Percentiles rank a stretch among this genome's conserved stretches.
Conservation (phyloP, 192 early-diverging fungal genomes). For the Haplosporangium gracile region DNA sequence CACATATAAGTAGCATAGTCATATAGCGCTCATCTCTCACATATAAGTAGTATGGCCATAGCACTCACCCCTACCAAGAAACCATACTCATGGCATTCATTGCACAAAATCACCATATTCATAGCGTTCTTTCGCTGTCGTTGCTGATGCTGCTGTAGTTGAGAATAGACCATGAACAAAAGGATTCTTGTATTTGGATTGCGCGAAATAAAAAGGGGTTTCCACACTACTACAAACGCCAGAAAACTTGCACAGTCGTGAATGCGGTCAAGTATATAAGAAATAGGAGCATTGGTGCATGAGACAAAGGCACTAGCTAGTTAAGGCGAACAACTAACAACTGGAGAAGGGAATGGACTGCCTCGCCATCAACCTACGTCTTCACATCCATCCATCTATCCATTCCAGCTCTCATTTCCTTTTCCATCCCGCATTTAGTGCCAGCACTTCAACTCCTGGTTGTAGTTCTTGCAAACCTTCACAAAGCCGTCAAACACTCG, state of each 20-base stretch:
- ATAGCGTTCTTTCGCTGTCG: no score
- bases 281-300: background rate
- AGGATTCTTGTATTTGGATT: background rate
- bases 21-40: no score
- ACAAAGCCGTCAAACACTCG: background rate
- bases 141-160: no score
- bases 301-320: background rate
- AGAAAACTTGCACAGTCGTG: background rate
- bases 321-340: background rate
- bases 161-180: no score
- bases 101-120: no score
- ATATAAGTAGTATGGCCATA: no score
- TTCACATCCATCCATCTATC: background rate
- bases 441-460: background rate
- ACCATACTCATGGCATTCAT: no score
- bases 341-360: background rate
- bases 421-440: background rate
- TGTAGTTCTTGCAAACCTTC: conserved; percentile 2
- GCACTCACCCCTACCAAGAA: no score
- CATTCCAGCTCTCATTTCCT: background rate
- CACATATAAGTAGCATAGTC: no score
- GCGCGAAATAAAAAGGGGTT: background rate
- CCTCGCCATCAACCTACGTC: background rate
- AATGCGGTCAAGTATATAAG: background rate
- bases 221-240: background rate